Evolutionary conservation across 805 yeast species (phyloP).

Genomic region (Clavispora fructus): DNA sequence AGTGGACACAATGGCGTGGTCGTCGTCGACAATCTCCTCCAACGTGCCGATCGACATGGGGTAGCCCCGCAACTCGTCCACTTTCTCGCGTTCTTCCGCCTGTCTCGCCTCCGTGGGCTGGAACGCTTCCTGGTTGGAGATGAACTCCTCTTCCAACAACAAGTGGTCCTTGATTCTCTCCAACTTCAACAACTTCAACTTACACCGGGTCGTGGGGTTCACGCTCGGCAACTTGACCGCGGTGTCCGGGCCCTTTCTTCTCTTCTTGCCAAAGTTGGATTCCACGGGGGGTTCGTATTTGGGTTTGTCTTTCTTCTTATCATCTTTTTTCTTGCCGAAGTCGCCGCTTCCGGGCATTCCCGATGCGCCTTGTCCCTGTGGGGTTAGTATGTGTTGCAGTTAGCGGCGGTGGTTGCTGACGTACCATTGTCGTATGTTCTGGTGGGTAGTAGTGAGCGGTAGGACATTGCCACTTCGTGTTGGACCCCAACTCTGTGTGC

Average conservation of each 20-base stretch:
- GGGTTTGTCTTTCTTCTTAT: slow-evolving; percentile 76
- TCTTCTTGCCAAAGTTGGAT: slow-evolving; percentile 86
- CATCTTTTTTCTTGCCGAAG: slow-evolving; percentile 46
- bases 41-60: slow-evolving; percentile 96
- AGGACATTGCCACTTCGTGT: slow-evolving; percentile 13
- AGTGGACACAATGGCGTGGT: slow-evolving; percentile 95
- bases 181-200: slow-evolving; percentile 81
- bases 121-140: slow-evolving; percentile 87
- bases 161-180: slow-evolving; percentile 96
- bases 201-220: slow-evolving; percentile 89
- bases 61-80: slow-evolving; percentile 92
- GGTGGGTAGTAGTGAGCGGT: not conserved
- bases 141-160: slow-evolving; percentile 91
- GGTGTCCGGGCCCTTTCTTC: slow-evolving; percentile 88
- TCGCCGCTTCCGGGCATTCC: slow-evolving; percentile 50
- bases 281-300: slow-evolving; percentile 98
- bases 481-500: not conserved
- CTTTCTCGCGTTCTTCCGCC: slow-evolving; percentile 91
- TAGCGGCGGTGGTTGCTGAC: not conserved
- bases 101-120: slow-evolving; percentile 96
- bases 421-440: not conserved
- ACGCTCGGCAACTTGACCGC: slow-evolving; percentile 81
- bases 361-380: slow-evolving; percentile 51
- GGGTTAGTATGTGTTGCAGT: slow-evolving; percentile 5
- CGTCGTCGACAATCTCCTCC: slow-evolving; percentile 97